Evolutionary conservation across 805 yeast genomes (phyloP), one percentile per base, ranked within the genome.

Genomic region (Suhomyces sp.): DNA sequence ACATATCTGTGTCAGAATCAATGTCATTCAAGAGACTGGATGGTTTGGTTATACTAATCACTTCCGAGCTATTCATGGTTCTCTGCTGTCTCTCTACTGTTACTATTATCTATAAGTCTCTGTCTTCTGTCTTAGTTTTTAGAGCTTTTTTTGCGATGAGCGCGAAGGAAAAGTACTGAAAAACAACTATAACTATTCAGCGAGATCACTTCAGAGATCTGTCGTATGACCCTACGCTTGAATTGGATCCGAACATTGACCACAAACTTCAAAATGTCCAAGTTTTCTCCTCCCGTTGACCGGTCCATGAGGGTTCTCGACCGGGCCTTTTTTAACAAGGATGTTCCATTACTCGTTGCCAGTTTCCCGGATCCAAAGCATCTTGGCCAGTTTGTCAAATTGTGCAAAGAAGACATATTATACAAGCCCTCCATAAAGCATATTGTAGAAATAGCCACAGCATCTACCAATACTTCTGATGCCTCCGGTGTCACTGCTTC

Each of bases 341-440:
- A 74, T n/a, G 69, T 88, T 12, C 78, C 81, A 1, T 70, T 90
- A 19, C 81, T 88, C 58, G 86, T 84, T 24, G 90, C 92, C 0
- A 69, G 74, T 47, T 82, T 93, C 60, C 83, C 85, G 4, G 84
- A 91, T 50, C 89, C 93, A 1, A 79, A 54, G 62, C 72, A 57
- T 52, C 75, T 90, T 27, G 84, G 89, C 4, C 60, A 61, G 2
- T 85, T 91, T 64, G 79, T 84, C n/a, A 86, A 84, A 60, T 59
- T 67, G 3, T 79, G 81, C 63, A 77, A 79, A 48, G 62, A 68
- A 8, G 94, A 86, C 57, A 73, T 89, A n/a, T 69, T 93, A 25
- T 80, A 81, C 55, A 61, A 88, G n/a, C 88, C 89, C 13, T 80
- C 87, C 5, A 72, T 89, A 6, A 83, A 89, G 19, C 87, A 86